A percentile compares a stretch with the other conserved stretches of the same genome.
Evolutionary conservation across 2,329 filamentous ascomycete genomes (phyloP).

Genomic region (Pestalotiopsis sp.): DNA sequence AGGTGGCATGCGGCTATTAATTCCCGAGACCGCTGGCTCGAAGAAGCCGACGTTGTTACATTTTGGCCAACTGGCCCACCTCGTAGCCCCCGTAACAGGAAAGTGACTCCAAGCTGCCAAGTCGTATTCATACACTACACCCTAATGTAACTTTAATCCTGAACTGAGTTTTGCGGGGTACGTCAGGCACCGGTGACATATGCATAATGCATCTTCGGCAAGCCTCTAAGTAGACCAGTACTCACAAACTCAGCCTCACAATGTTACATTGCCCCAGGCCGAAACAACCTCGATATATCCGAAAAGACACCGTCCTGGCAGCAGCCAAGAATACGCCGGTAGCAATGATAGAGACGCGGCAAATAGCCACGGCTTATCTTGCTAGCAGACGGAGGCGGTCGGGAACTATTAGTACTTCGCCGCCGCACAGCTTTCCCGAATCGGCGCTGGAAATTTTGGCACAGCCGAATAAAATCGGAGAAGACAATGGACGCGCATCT

Average conservation of each 20-base stretch:
- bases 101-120: not conserved
- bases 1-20: not conserved
- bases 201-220: not conserved
- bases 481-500: conserved; percentile 4
- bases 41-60: not conserved
- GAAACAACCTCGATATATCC: not conserved
- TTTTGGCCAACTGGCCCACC: not conserved
- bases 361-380: not conserved
- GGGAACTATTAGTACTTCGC: not conserved
- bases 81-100: not conserved
- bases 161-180: not conserved
- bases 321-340: not conserved
- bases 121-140: not conserved
- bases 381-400: not conserved
- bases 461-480: conserved; percentile 11
- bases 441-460: not conserved
- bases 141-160: not conserved
- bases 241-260: not conserved
- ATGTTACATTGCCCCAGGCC: not conserved
- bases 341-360: not conserved
- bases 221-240: not conserved
- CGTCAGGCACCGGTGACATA: not conserved
- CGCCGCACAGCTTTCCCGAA: not conserved
- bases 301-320: not conserved
- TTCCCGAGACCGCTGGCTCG: not conserved